Evolutionary conservation across 805 yeast genomes (phyloP), one percentile per base, ranked within the genome.

Genomic region (Nakazawaea holstii): DNA sequence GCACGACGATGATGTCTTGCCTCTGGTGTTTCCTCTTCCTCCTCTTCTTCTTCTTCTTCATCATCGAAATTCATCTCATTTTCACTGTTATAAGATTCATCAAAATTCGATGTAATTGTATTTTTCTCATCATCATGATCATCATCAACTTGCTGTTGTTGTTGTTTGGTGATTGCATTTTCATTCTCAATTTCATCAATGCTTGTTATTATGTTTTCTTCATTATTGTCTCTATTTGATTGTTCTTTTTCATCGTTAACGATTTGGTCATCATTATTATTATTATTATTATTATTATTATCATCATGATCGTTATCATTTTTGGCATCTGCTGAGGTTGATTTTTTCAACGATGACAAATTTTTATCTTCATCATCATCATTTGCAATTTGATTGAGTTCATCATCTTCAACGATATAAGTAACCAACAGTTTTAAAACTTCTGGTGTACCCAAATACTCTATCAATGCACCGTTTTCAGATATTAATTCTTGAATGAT

Each of bases 391-490:
- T 72, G 76, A 20, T 20, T 20, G 49, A 63, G 74, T 13, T 69
- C 75, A 41, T 63, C 68, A 39, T 76, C 82, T 41, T 65, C 66
- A 32, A 80, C 79, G 37, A 90, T 76, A 56, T 79, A 81, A 35
- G 83, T 80, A 29, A 92, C 79, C 49, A 92, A 73, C 48, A 80
- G 79, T 45, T 72, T 74, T 50, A 92, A 63, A 13, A 88, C 79
- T 45, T 82, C 86, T 13, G 94, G 90, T 59, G 87, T 87, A 52
- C 92, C 75, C 47, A 94, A 70, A 57, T 83, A 83, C 57, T 89
- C 94, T 35, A 91, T 72, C 43, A 94, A 73, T 59, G 85, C 84
- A 39, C 83, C 74, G 61, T 86, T 86, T 15, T 89, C 82, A 20
- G 84, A 78, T 52, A 84, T 67, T 33, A 88, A 68, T 60, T 87